phyloP scores from a whole-genome alignment of 1,284 basidiomycete genomes.

The Papiliotrema flavescens region DNA sequence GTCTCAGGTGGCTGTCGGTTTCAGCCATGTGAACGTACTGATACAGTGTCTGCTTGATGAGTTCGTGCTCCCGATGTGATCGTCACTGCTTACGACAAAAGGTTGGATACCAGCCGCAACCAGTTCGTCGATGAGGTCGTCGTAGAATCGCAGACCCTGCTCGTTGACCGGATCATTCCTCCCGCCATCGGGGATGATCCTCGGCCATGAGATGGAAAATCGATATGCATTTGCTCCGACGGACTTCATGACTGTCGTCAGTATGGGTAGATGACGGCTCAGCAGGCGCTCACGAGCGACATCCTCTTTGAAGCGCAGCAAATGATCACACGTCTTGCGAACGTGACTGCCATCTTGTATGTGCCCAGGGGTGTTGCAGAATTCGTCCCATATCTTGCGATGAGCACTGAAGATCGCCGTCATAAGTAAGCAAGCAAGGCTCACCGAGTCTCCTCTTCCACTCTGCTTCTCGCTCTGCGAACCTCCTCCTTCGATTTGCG shows the following conservation, averaged over 20 bases:
- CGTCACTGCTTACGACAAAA: constrained; percentile 57
- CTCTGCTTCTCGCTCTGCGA: constrained; percentile 24
- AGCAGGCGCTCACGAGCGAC: constrained; percentile 50
- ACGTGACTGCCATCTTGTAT: constrained; percentile 64
- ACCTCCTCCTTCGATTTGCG: constrained; percentile 33
- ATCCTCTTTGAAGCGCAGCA: constrained; percentile 65
- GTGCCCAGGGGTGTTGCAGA: constrained; percentile 62
- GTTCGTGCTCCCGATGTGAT: constrained; percentile 2
- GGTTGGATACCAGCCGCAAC: constrained; percentile 62
- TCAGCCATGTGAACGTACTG: constrained; percentile 45
- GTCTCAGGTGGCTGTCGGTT: not conserved
- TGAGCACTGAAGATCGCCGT: constrained; percentile 1
- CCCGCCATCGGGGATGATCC: constrained; percentile 63
- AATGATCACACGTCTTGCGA: constrained; percentile 67
- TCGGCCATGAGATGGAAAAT: constrained; percentile 72
- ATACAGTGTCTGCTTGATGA: constrained; percentile 60
- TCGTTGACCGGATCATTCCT: constrained; percentile 66
- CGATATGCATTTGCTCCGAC: constrained; percentile 60
- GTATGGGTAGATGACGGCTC: too few relatives aligned
- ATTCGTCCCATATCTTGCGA: constrained; percentile 70
- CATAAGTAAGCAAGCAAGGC: not conserved
- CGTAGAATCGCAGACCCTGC: constrained; percentile 59
- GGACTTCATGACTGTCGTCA: constrained; percentile 47
- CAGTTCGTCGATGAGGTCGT: constrained; percentile 62
- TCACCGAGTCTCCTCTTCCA: constrained; percentile 29